Percentiles rank a stretch among this genome's conserved stretches.
These are phyloP conservation scores for Huntiella omanensis DNA, from an alignment of 2,329 filamentous ascomycete genomes.

Conservation along the genomic window DNA sequence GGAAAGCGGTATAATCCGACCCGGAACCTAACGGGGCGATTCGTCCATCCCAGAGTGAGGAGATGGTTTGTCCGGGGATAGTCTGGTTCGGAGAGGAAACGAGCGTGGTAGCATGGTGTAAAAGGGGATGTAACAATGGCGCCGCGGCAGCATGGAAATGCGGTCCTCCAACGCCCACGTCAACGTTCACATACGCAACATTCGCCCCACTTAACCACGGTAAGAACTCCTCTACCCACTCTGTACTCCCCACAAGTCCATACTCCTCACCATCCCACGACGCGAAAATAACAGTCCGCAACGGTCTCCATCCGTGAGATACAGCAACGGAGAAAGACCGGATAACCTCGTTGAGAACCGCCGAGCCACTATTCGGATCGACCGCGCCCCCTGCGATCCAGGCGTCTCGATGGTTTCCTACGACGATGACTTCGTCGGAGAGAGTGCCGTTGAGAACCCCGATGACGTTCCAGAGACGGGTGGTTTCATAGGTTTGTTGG, in stretches of 20 bases:
- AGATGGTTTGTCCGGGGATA: conserved; percentile 49
- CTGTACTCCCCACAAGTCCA: conserved; percentile 66
- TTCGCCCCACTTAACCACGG: conserved; percentile 58
- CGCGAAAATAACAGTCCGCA: conserved; percentile 80
- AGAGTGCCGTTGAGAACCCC: conserved; percentile 80
- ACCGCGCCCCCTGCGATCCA: conserved; percentile 74
- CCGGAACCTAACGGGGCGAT: conserved; percentile 53
- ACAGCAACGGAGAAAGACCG: conserved; percentile 55
- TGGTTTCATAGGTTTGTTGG: conserved; percentile 64
- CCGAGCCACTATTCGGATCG: conserved; percentile 69
- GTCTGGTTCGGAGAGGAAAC: conserved; percentile 63
- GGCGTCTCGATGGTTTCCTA: conserved; percentile 85
- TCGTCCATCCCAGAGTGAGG: conserved; percentile 43
- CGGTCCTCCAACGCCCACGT: conserved; percentile 50
- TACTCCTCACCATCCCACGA: conserved; percentile 76
- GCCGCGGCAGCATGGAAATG: conserved; percentile 48
- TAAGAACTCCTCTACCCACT: conserved; percentile 82
- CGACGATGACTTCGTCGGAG: conserved; percentile 64
- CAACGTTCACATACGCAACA: conserved; percentile 74
- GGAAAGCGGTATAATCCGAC: conserved; percentile 58
- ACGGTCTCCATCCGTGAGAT: conserved; percentile 37
- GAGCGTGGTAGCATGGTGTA: conserved; percentile 44
- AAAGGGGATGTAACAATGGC: conserved; percentile 54
- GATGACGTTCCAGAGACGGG: conserved; percentile 78
- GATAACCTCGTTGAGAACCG: conserved; percentile 60